Evolutionary conservation across 352 stramenopile genomes (phyloP).

Genomic region (Phytopythium cucurbitacearum): DNA sequence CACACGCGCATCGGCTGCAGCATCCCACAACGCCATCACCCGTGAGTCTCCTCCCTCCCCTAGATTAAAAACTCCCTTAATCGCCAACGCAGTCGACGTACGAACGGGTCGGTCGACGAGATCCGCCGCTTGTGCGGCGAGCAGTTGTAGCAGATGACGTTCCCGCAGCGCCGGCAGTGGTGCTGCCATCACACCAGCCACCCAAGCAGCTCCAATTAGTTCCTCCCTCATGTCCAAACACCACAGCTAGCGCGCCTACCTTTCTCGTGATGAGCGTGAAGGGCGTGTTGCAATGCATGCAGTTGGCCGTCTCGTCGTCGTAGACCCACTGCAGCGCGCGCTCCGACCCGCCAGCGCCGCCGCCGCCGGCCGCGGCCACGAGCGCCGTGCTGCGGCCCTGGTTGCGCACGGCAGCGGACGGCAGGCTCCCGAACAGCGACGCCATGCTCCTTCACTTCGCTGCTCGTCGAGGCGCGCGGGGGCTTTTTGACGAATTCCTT

Average conservation of each 20-base stretch:
- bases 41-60: background rate
- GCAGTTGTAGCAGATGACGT: constrained; percentile 84
- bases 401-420: constrained; percentile 51
- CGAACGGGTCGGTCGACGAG: constrained; percentile 74
- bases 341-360: constrained; percentile 17
- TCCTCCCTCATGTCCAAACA: too few species aligned
- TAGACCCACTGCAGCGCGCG: constrained; percentile 76
- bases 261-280: constrained; percentile 84
- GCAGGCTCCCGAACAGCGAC: constrained; percentile 67
- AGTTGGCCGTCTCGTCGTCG: constrained; percentile 82
- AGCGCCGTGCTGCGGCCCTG: constrained; percentile 36
- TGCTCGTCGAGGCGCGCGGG: too few species aligned
- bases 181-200: constrained; percentile 33
- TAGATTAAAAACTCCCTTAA: background rate
- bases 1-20: constrained; percentile 83
- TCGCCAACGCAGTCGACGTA: constrained; percentile 20
- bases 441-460: constrained; percentile 28
- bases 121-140: constrained; percentile 84
- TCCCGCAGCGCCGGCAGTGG: constrained; percentile 79
- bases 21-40: background rate
- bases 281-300: constrained; percentile 84
- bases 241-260: constrained; percentile 15
- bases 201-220: background rate
- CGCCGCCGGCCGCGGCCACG: constrained; percentile 17
- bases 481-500: too few species aligned